Evolutionary conservation across 163 green algal species (phyloP), one percentile per base, ranked within the genome.

Genomic region (Prototheca cutis): DNA sequence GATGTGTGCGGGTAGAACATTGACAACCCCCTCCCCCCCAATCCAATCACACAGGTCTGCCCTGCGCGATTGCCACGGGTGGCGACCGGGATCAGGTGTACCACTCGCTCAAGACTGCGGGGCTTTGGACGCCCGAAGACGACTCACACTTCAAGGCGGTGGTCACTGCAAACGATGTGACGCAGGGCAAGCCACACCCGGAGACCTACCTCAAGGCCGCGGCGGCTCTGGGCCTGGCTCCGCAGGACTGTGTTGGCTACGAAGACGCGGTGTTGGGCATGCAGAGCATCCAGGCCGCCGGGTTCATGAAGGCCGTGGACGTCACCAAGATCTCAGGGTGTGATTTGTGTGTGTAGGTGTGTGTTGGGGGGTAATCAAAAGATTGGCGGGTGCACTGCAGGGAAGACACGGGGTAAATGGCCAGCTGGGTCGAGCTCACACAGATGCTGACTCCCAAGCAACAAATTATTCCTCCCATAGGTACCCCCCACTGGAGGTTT

Each of bases 201-300:
- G 69, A 73, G 48, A 70, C 66, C 15, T 77, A 76, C 58, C 66
- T 77, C 19, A 48, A 58, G 23, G 70, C 67, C 15, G 70, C 70
- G 2, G 59, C 55, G 33, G 27, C 58, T 15, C 58, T 77, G 21
- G 67, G 67, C 19, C 55, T 77, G 15, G 54, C 54, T 0, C 66
- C 70, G 28, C 24, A 45, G 7, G 23, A 65, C 30, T 75, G 68
- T 55, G 64, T 75, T 6, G 68, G 70, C 6, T 77, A 75, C 28
- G 70, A 77, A 52, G 70, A 77, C 29, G 70, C 70, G 1, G 31
- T 31, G 0, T 29, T 76, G 48, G 70, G 70, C 28, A 71, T 77
- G 59, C n/a, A 77, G 39, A 49, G 66, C 32, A 77, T 77, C 42
- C 47, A 61, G 30, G n/a, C 17, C 5, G 70, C 70, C 1, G 67